Percentiles rank a stretch among this genome's conserved stretches.
Evolutionary conservation across 495 filamentous ascomycete species (phyloP).

Genomic region (Lepraria neglecta): DNA sequence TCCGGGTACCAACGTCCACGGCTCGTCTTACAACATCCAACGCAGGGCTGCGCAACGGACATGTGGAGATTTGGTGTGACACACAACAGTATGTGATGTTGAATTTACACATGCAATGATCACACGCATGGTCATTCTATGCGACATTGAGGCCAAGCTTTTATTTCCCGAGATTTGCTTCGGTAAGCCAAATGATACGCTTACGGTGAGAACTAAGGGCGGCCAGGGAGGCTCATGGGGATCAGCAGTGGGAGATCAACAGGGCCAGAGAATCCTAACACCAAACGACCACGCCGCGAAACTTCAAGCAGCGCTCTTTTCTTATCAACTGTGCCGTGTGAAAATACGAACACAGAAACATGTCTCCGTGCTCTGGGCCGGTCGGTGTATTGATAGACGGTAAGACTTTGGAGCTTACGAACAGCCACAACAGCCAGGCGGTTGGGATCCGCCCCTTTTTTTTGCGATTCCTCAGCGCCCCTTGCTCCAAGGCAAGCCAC

Average conservation of each 20-base stretch:
- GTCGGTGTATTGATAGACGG: background rate
- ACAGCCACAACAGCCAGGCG: background rate
- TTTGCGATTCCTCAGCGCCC: background rate
- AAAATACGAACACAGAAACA: background rate
- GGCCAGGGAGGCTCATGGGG: background rate
- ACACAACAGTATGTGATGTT: no score
- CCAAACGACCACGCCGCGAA: background rate
- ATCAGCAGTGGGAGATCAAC: constrained; percentile 19
- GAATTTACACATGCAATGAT: no score
- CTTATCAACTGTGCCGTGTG: background rate
- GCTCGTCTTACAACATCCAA: no score
- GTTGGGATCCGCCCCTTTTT: background rate
- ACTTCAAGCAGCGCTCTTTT: background rate
- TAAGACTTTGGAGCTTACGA: background rate
- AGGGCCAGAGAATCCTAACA: background rate
- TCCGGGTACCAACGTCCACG: no score
- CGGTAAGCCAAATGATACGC: no score
- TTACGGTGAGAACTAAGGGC: no score
- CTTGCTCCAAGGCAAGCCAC: constrained; percentile 3
- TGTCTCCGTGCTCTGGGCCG: no score
- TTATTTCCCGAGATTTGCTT: no score
- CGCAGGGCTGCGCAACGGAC: no score
- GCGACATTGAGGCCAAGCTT: no score
- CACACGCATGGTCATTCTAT: no score
- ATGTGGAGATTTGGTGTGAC: no score